Conservation (phyloP, 306 rosid species). For the Neltuma alba region DNA sequence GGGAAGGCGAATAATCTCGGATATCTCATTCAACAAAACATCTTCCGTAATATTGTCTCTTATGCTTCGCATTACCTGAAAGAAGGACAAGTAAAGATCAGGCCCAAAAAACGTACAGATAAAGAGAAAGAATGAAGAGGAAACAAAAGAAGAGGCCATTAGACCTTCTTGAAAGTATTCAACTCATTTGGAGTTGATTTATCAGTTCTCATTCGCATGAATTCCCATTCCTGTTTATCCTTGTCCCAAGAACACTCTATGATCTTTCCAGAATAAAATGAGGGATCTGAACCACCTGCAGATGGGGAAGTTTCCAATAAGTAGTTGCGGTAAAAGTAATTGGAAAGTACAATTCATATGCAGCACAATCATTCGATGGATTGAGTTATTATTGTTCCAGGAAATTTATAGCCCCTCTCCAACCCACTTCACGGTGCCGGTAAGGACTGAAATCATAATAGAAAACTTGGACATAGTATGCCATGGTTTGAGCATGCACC, state of each 20-base stretch:
- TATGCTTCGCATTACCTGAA: conserved; percentile 90
- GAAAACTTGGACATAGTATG: conserved; percentile 12
- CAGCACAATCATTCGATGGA: background rate
- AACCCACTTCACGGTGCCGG: conserved; percentile 23
- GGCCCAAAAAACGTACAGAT: background rate
- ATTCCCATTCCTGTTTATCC: conserved; percentile 68
- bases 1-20: conserved; percentile 81
- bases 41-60: conserved; percentile 83
- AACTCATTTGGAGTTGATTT: conserved; percentile 87
- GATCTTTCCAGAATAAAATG: conserved; percentile 70
- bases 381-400: conserved; percentile 2
- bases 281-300: conserved; percentile 76
- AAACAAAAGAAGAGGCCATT: conserved; percentile 9
- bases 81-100: background rate
- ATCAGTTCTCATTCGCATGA: conserved; percentile 73
- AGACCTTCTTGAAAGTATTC: conserved; percentile 83
- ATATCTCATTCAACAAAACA: conserved; percentile 73
- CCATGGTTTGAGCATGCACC: background rate
- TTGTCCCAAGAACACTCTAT: conserved; percentile 79
- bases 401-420: background rate
- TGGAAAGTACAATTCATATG: conserved; percentile 3
- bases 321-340: conserved; percentile 26
- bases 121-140: background rate
- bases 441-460: conserved; percentile 24
- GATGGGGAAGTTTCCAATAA: conserved; percentile 22